Evolutionary conservation across 202 grass and related monocot genomes (phyloP), one percentile per base, ranked within the genome.

Genomic region (Carex sylvatica): DNA sequence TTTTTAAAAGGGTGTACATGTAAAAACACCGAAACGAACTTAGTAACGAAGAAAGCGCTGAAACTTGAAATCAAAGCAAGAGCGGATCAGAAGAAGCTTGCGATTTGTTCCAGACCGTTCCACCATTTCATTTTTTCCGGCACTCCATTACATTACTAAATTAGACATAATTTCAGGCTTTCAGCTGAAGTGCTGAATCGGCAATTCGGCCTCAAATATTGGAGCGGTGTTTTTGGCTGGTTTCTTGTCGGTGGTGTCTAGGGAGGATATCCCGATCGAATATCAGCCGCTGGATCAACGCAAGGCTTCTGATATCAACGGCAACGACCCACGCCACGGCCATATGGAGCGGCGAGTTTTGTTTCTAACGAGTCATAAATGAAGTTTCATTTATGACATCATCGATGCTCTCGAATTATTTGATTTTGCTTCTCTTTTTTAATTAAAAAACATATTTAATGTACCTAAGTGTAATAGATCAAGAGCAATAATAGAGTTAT

Each of bases 21-120:
- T 80, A 65, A 80, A 64, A 19, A 30, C n/a, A 42, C 55, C 31
- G 13, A 46, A 65, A 64, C 40, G 9, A 47, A 62, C 0, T 80
- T 62, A 10, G 26, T 59, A 58, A 18, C 20, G 22, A 56, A 52
- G 20, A 22, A 8, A 30, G 76, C 76, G 76, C 55, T 38, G 76
- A 80, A 80, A 80, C 76, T 80, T 80, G 14, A 63, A 44, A 80
- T 26, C 18, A 58, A 80, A 80, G 76, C 36, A 63, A 61, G 46
- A 35, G 51, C 36, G 69, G 19, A 72, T 72, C 19, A 14, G 1
- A 49, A 73, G 42, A 15, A 26, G 20, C 70, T 74, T 51, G 69
- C 11, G 19, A 51, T 51, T 24, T 51, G 65, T 67, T 38, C 31
- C 40, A 73, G 22, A 51, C 40, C 22, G 10, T 40, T 42, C 15